Conservation (phyloP, 805 yeast species). For the Clavispora santaluciae region DNA sequence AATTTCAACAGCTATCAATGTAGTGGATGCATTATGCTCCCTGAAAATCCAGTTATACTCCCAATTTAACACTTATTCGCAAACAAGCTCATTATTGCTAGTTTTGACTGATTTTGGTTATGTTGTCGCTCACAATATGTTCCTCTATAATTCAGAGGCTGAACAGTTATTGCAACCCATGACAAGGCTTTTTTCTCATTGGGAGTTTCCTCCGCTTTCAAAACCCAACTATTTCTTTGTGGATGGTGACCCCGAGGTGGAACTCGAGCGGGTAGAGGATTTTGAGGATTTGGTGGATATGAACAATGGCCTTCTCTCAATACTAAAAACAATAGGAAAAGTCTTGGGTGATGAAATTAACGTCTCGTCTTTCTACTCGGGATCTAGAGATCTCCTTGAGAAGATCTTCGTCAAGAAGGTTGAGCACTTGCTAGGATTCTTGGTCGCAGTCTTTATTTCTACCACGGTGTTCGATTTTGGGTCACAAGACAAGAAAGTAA, state of each 20-base stretch:
- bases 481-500: background rate
- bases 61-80: conserved; percentile 8
- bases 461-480: conserved; percentile 2
- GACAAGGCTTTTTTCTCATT: background rate
- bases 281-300: conserved; percentile 6
- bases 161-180: background rate
- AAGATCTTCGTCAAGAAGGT: conserved; percentile 8
- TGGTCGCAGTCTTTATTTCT: conserved; percentile 8
- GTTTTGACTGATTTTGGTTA: conserved; percentile 11
- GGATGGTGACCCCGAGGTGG: conserved; percentile 6
- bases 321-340: conserved; percentile 4
- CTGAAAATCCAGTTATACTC: conserved; percentile 3
- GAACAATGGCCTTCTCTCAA: conserved; percentile 4
- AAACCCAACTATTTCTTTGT: conserved; percentile 19
- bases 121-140: background rate
- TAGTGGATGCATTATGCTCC: conserved; percentile 1
- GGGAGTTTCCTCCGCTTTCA: conserved; percentile 26
- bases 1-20: conserved; percentile 6
- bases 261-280: conserved; percentile 8
- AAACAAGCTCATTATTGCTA: conserved; percentile 7
- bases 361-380: background rate
- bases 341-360: conserved; percentile 3
- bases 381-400: conserved; percentile 3
- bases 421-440: conserved; percentile 6
- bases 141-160: background rate